phyloP scores from a whole-genome alignment of 2,329 filamentous ascomycete species.

The Biscogniauxia marginata region DNA sequence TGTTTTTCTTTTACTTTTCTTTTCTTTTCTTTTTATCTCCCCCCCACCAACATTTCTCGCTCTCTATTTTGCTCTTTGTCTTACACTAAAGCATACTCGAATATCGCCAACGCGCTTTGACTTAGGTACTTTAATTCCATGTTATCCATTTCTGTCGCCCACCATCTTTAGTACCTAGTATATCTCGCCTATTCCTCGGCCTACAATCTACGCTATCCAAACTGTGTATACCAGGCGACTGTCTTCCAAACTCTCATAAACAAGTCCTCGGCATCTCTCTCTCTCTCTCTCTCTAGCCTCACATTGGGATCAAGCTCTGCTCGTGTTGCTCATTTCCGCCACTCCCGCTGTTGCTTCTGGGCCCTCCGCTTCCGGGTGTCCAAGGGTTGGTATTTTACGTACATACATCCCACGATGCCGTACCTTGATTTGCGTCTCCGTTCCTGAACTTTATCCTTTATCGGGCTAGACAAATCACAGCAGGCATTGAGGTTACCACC shows the following conservation, averaged over 20 bases:
- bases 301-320: background rate
- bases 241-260: background rate
- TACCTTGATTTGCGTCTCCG: conserved; percentile 7
- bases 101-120: background rate
- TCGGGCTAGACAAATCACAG: conserved; percentile 7
- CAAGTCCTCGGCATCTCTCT: too few relatives aligned
- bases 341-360: conserved; percentile 3
- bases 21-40: background rate
- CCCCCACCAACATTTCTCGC: background rate
- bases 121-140: too few relatives aligned
- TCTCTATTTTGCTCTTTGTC: background rate
- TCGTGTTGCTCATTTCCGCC: conserved; percentile 6
- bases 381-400: conserved; percentile 1
- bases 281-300: too few relatives aligned
- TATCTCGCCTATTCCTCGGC: too few relatives aligned
- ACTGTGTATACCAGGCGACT: too few relatives aligned
- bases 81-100: background rate
- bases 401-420: background rate
- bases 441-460: conserved; percentile 19
- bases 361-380: conserved; percentile 1
- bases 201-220: too few relatives aligned
- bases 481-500: conserved; percentile 12
- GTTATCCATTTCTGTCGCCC: background rate
- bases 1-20: too few relatives aligned
- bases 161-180: too few relatives aligned